phyloP scores from a whole-genome alignment of 2,329 filamentous ascomycete species.

The Chaetomium globosum region DNA sequence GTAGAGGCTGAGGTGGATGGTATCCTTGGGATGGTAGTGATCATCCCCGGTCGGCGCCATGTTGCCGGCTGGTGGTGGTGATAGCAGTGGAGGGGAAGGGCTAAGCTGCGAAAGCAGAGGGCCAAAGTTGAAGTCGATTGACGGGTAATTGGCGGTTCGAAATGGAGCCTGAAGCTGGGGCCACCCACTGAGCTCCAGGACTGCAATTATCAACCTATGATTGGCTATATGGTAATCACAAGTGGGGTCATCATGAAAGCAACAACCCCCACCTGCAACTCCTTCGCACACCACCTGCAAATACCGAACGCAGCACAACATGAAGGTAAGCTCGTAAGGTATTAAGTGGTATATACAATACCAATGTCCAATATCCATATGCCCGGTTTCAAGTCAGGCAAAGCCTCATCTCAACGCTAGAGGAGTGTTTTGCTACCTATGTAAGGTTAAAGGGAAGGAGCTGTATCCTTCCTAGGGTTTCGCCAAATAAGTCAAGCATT shows the following conservation, averaged over 20 bases:
- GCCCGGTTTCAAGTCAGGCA: background rate
- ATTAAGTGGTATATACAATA: too few relatives aligned
- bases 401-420: background rate
- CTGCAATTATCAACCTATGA: conserved; percentile 5
- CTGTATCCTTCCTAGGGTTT: background rate
- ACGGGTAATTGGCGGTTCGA: conserved; percentile 18
- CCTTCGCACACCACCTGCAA: background rate
- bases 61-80: conserved; percentile 31
- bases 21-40: conserved; percentile 54
- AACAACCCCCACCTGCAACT: background rate
- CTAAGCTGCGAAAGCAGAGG: conserved; percentile 16
- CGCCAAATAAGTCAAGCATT: background rate
- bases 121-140: conserved; percentile 3
- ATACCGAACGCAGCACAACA: too few relatives aligned
- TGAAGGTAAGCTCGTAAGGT: too few relatives aligned
- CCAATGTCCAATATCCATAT: background rate
- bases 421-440: background rate
- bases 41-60: conserved; percentile 42
- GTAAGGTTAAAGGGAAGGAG: too few relatives aligned
- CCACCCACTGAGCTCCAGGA: background rate
- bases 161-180: conserved; percentile 20
- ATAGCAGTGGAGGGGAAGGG: conserved; percentile 1
- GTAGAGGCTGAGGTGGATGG: conserved; percentile 58
- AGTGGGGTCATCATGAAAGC: background rate
- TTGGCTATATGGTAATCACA: conserved; percentile 14